These are phyloP conservation scores for Pythium insidiosum DNA, from an alignment of 352 stramenopile genomes.

Conservation along the genomic window DNA sequence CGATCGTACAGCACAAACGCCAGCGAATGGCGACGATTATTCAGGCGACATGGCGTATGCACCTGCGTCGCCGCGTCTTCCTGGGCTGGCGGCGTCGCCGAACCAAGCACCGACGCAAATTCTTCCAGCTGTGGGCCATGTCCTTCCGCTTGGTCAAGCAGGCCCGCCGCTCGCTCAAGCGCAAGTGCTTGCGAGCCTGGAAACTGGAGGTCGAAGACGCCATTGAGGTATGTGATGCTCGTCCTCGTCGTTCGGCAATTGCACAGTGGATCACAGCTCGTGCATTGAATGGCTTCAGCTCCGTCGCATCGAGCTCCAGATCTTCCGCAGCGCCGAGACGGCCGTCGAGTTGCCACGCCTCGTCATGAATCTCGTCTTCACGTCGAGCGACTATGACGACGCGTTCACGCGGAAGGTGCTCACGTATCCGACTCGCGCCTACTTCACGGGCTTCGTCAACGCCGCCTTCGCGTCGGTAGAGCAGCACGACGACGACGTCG, in stretches of 20 bases:
- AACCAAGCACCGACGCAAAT: slow-evolving; percentile 14
- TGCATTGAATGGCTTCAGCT: slow-evolving; percentile 12
- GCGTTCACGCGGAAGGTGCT: slow-evolving; percentile 21
- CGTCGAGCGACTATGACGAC: slow-evolving; percentile 30
- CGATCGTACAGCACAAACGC: slow-evolving; percentile 23
- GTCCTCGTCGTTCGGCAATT: not conserved
- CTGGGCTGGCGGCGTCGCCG: slow-evolving; percentile 32
- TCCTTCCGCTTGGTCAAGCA: slow-evolving; percentile 25
- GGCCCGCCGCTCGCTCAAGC: slow-evolving; percentile 21
- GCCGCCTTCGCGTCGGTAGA: slow-evolving; percentile 41
- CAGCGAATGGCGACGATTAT: slow-evolving; percentile 22
- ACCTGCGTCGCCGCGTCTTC: slow-evolving; percentile 24
- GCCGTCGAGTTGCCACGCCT: slow-evolving; percentile 34
- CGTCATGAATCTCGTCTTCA: slow-evolving; percentile 75
- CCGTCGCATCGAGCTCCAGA: slow-evolving; percentile 44
- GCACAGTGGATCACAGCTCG: not conserved
- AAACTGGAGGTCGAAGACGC: slow-evolving; percentile 28
- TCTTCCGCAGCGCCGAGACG: slow-evolving; percentile 53
- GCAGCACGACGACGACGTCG: slow-evolving; percentile 7
- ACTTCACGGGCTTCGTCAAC: slow-evolving; percentile 37
- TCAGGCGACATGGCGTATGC: slow-evolving; percentile 56
- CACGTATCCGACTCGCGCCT: slow-evolving; percentile 11
- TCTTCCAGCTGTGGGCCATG: slow-evolving; percentile 48
- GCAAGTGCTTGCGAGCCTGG: slow-evolving; percentile 40
- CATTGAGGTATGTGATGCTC: slow-evolving; percentile 11